Conservation (phyloP, 495 filamentous ascomycete genomes). For the Oleoguttula mirabilis region DNA sequence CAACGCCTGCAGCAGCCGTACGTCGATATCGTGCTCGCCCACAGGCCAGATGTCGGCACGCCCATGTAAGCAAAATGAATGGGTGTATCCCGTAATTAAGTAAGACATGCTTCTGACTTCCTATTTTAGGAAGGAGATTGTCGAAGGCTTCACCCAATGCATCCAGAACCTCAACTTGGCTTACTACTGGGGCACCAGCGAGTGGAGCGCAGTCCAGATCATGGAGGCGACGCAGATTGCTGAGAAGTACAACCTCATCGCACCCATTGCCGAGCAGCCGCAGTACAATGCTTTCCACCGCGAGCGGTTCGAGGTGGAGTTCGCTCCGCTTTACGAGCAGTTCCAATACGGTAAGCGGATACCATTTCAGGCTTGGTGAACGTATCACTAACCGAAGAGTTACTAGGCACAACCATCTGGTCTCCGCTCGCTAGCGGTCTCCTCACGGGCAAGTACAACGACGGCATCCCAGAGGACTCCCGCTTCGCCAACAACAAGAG, state of each 20-base stretch:
- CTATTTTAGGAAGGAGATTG: too few relatives aligned
- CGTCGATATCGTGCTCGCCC: constrained; percentile 39
- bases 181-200: constrained; percentile 44
- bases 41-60: constrained; percentile 34
- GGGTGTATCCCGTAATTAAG: too few relatives aligned
- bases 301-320: constrained; percentile 40
- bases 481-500: constrained; percentile 30
- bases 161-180: constrained; percentile 36
- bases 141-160: constrained; percentile 37
- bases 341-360: constrained; percentile 32
- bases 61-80: constrained; percentile 41
- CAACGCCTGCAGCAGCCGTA: constrained; percentile 35
- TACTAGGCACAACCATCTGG: constrained; percentile 37
- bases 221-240: constrained; percentile 42
- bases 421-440: constrained; percentile 31
- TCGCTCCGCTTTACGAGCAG: constrained; percentile 31
- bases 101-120: too few relatives aligned
- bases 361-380: too few relatives aligned
- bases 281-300: constrained; percentile 47
- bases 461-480: constrained; percentile 33
- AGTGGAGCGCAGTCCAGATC: constrained; percentile 46
- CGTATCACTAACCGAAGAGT: too few relatives aligned
- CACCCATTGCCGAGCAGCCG: constrained; percentile 46
- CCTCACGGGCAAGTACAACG: constrained; percentile 35
- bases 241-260: constrained; percentile 45